Conservation (phyloP, 495 filamentous ascomycete species). For the Lepraria neglecta region DNA sequence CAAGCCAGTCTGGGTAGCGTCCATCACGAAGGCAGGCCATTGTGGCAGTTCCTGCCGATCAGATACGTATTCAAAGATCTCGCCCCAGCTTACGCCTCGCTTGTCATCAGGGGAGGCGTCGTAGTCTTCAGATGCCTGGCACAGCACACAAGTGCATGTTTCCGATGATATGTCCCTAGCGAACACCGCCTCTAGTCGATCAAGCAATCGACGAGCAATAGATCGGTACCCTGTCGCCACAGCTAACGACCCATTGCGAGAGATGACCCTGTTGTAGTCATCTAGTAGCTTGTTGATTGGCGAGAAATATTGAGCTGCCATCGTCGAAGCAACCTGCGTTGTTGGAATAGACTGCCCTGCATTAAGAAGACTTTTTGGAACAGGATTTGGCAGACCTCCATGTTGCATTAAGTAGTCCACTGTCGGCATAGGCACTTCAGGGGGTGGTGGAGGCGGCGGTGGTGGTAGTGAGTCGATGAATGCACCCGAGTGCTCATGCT, state of each 20-base stretch:
- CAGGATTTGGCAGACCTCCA: slow-evolving; percentile 63
- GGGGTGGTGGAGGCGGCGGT: slow-evolving; percentile 80
- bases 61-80: slow-evolving; percentile 87
- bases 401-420: slow-evolving; percentile 88
- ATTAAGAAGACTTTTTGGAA: slow-evolving; percentile 61
- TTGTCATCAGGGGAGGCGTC: slow-evolving; percentile 47
- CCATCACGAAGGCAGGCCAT: slow-evolving; percentile 82
- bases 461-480: slow-evolving; percentile 45
- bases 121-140: slow-evolving; percentile 44
- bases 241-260: slow-evolving; percentile 78
- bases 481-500: slow-evolving; percentile 19
- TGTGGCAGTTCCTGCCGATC: slow-evolving; percentile 75
- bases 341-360: slow-evolving; percentile 36
- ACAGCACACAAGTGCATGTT: slow-evolving; percentile 73
- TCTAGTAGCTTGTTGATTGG: slow-evolving; percentile 76
- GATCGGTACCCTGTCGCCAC: slow-evolving; percentile 95
- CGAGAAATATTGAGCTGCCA: slow-evolving; percentile 59
- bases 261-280: slow-evolving; percentile 74
- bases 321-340: slow-evolving; percentile 29
- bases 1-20: slow-evolving; percentile 44
- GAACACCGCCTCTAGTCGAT: slow-evolving; percentile 89
- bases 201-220: slow-evolving; percentile 85
- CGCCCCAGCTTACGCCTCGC: slow-evolving; percentile 87
- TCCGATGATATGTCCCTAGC: slow-evolving; percentile 81
- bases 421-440: slow-evolving; percentile 60